phyloP scores from a whole-genome alignment of 1,284 basidiomycete genomes.

The Meripilus lineatus region DNA sequence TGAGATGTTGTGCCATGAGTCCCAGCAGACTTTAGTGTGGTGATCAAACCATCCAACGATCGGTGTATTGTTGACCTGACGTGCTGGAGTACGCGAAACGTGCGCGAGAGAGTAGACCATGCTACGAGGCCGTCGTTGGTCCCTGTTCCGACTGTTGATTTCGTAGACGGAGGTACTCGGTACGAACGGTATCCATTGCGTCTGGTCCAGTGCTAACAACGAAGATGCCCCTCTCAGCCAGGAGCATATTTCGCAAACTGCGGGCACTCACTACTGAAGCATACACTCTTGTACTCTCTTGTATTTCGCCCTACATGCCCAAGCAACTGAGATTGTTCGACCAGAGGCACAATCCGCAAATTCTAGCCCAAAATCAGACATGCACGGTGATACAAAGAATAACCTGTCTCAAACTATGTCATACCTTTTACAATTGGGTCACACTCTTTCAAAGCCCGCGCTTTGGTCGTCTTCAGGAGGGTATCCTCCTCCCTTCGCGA shows the following conservation, averaged over 20 bases:
- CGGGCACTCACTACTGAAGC: constrained; percentile 66
- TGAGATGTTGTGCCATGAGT: too few species aligned
- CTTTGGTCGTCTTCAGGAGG: constrained; percentile 77
- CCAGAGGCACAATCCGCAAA: constrained; percentile 84
- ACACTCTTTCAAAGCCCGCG: constrained; percentile 74
- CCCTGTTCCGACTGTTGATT: constrained; percentile 26
- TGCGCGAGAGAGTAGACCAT: too few species aligned
- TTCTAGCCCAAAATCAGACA: constrained; percentile 37
- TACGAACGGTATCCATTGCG: constrained; percentile 65
- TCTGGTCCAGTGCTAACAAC: constrained; percentile 69
- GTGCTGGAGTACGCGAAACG: too few species aligned
- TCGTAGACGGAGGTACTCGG: constrained; percentile 69
- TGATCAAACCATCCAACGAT: too few species aligned
- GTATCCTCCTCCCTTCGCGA: constrained; percentile 88
- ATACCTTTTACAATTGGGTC: constrained; percentile 73
- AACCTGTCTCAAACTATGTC: constrained; percentile 5
- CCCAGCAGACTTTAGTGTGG: too few species aligned
- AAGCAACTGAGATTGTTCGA: constrained; percentile 79
- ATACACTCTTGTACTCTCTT: constrained; percentile 77
- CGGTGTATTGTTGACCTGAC: too few species aligned
- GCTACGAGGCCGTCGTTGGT: too few species aligned
- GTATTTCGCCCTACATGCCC: constrained; percentile 72
- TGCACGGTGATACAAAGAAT: neutral
- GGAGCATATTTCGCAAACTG: neutral
- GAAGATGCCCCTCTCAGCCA: constrained; percentile 7